Percentiles rank a stretch among this genome's conserved stretches.
These are phyloP conservation scores for Chalciporus sphaerocephalus DNA, from an alignment of 768 basidiomycete species.

Conservation along the genomic window DNA sequence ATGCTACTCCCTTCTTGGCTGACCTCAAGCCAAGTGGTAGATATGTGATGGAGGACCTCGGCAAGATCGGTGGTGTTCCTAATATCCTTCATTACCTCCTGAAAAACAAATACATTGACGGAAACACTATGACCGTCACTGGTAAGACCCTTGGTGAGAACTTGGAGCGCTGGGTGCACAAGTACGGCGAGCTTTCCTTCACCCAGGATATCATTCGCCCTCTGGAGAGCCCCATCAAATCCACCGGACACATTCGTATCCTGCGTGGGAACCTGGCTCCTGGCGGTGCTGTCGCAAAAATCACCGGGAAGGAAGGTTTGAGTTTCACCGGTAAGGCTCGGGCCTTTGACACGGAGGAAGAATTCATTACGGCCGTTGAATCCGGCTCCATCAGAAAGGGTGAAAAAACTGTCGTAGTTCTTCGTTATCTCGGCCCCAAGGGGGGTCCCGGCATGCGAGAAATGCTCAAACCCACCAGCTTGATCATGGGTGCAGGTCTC, in stretches of 20 bases:
- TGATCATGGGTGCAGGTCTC: conserved; percentile 98
- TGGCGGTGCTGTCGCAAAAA: conserved; percentile 94
- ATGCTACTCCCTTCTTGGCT: conserved; percentile 89
- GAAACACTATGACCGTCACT: conserved; percentile 87
- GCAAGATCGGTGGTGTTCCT: conserved; percentile 94
- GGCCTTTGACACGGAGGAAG: conserved; percentile 87
- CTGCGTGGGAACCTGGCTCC: conserved; percentile 90
- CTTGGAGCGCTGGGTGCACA: conserved; percentile 81
- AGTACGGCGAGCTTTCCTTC: conserved; percentile 68
- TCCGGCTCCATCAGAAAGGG: conserved; percentile 84
- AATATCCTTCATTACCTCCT: conserved; percentile 87
- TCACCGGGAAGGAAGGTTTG: conserved; percentile 93
- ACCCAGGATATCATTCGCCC: conserved; percentile 86
- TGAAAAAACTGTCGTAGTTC: conserved; percentile 93
- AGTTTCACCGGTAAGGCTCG: conserved; percentile 89
- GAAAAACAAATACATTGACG: conserved; percentile 85
- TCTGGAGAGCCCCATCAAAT: conserved; percentile 81
- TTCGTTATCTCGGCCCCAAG: conserved; percentile 94
- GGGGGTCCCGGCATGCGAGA: conserved; percentile 99
- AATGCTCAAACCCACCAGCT: conserved; percentile 96
- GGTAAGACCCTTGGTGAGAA: conserved; percentile 90
- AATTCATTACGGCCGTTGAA: conserved; percentile 85
- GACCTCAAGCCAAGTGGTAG: conserved; percentile 97
- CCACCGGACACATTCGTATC: conserved; percentile 86
- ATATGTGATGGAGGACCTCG: conserved; percentile 97